These are phyloP conservation scores for Pyrus pyrifolia DNA, from an alignment of 306 rosid species.

Conservation along the genomic window DNA sequence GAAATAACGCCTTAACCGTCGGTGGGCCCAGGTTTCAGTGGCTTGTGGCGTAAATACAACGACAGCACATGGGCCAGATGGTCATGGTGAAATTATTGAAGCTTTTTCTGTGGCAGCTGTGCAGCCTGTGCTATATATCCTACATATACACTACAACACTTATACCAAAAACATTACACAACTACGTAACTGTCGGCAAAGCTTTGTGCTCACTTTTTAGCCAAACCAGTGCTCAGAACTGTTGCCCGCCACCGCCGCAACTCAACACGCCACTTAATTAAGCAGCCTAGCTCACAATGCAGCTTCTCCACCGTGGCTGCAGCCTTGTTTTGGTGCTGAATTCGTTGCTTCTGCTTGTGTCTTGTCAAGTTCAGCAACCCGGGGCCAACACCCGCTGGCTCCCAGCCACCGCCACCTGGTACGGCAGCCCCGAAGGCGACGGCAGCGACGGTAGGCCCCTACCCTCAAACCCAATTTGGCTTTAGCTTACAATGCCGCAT, in stretches of 20 bases:
- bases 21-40: constrained; percentile 32
- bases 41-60: constrained; percentile 26
- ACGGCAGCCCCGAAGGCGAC: constrained; percentile 91
- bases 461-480: neutral
- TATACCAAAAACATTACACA: neutral
- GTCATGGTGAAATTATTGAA: constrained; percentile 1
- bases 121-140: constrained; percentile 6
- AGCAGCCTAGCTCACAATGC: constrained; percentile 30
- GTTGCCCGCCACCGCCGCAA: neutral
- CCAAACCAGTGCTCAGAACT: neutral
- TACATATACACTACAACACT: neutral
- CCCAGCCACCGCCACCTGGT: constrained; percentile 87
- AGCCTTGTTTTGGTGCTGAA: constrained; percentile 4
- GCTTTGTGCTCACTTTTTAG: neutral
- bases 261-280: neutral
- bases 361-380: constrained; percentile 21
- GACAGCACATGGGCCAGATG: neutral
- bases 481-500: neutral
- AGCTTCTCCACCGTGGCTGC: constrained; percentile 14
- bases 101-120: neutral
- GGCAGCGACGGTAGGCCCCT: constrained; percentile 69
- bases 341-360: neutral
- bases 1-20: constrained; percentile 51
- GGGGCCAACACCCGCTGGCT: constrained; percentile 44
- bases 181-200: constrained; percentile 32